phyloP scores from a whole-genome alignment of 306 rosid genomes.

The Pachyrhizus erosus region DNA sequence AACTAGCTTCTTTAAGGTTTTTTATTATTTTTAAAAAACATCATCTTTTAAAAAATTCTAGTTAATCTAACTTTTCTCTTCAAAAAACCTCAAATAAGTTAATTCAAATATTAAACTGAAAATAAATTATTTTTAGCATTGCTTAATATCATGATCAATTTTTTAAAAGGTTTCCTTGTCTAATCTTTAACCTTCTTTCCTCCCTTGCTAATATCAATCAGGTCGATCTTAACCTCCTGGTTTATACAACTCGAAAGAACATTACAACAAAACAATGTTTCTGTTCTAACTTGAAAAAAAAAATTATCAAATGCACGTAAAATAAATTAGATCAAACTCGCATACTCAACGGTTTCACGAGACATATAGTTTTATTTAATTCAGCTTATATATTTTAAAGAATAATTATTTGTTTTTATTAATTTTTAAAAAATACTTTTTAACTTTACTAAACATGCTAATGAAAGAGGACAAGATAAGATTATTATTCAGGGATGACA shows the following conservation, averaged over 20 bases:
- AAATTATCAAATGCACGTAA: neutral
- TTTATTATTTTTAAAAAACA: too few species aligned
- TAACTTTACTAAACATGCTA: neutral
- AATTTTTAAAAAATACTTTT: neutral
- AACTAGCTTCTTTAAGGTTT: too few species aligned
- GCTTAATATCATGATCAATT: too few species aligned
- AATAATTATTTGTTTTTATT: neutral
- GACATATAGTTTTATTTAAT: neutral
- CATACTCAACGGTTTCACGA: neutral
- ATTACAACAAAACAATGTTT: neutral
- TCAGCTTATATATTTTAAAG: neutral
- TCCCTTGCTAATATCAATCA: neutral
- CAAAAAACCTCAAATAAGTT: too few species aligned
- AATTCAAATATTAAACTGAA: too few species aligned
- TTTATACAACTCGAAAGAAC: neutral
- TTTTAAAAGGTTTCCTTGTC: neutral
- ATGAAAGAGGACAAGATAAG: neutral
- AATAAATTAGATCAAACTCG: neutral
- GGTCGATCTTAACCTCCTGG: neutral
- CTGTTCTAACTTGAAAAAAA: neutral
- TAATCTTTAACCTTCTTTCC: neutral
- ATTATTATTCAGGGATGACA: constrained; percentile 1
- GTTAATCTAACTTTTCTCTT: too few species aligned
- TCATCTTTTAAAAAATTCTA: too few species aligned
- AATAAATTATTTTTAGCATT: too few species aligned